Base-by-base conservation (phyloP, 2,329 filamentous ascomycete genomes). In the Aureobasidium lini region DNA sequence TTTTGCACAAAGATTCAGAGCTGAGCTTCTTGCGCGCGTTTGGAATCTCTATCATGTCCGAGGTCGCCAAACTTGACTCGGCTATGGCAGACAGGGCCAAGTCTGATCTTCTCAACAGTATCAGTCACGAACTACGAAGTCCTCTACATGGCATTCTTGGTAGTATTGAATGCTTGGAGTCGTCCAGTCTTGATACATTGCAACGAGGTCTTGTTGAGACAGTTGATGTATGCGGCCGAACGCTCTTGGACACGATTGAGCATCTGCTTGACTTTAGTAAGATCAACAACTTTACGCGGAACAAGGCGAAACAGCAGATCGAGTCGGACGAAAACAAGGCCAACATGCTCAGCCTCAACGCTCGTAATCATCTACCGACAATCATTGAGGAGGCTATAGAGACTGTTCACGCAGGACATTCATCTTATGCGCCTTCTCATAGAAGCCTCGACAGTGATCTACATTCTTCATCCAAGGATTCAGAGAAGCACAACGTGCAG, bases 351-450 rank as follows among this genome's bases (percentile, higher is more conserved):
- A 60, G 63, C 32, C 47, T 65, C 6, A 65, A 69, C 18, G 42
- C 62, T 2, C 63, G 69, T 18, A 63, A 76, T 0, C 75, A 80
- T 60, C 66, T 81, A 0, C 73, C 75, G 15, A 69, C 75, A 2
- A 63, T 81, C 10, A 74, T 78, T 0, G 81, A 82, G 66, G 80
- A 82, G 62, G 80, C 81, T 0, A 75, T 81, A 5, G 80, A 83
- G 60, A 80, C 81, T 1, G 79, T 67, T 49, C 67, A 65, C 50
- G 66, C 64, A 13, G 66, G 65, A 31, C 61, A 64, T 40, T 62
- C 66, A 6, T 64, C 66, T 6, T 54, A 63, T 15, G 63, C 18
- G 43, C 1, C 59, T 65, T 13, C 60, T 66, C 3, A 57, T 63
- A n/a, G 62, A 59, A 72, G 64, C 72, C 75, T 36, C 80, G 75